These are phyloP conservation scores for Saccharomycopsis hybrid DNA, from an alignment of 1,139 yeast species.

Conservation along the genomic window DNA sequence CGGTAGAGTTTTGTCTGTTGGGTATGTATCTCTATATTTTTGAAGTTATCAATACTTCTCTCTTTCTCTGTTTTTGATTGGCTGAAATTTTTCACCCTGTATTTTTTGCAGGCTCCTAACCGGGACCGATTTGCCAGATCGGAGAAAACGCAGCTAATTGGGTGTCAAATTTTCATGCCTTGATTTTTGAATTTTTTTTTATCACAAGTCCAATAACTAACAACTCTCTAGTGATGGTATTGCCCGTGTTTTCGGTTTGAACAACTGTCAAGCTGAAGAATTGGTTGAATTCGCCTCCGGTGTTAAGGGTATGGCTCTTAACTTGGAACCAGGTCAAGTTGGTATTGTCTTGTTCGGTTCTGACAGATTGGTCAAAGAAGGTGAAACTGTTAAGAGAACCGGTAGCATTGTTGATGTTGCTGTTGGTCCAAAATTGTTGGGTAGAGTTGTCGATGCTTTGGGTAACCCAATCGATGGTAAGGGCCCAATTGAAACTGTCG, in stretches of 20 bases:
- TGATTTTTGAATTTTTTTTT: background rate
- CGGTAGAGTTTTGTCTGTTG: conserved; percentile 98
- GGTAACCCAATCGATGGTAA: conserved; percentile 99
- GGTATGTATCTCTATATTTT: conserved; percentile 42
- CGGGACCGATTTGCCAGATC: too few relatives aligned
- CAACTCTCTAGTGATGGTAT: conserved; percentile 84
- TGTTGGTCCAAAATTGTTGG: conserved; percentile 96
- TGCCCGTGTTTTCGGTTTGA: conserved; percentile 99
- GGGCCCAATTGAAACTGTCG: conserved; percentile 90
- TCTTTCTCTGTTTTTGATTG: background rate
- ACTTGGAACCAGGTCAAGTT: conserved; percentile 99
- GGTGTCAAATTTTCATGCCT: too few relatives aligned
- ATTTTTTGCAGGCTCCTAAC: too few relatives aligned
- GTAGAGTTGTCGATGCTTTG: conserved; percentile 99
- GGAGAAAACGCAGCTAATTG: too few relatives aligned
- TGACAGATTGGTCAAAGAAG: conserved; percentile 97
- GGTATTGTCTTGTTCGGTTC: conserved; percentile 99
- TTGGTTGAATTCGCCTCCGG: conserved; percentile 99
- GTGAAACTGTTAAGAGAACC: conserved; percentile 99
- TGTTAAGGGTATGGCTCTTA: conserved; percentile 99
- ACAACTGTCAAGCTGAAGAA: conserved; percentile 99
- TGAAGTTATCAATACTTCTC: background rate
- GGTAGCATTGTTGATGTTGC: conserved; percentile 99
- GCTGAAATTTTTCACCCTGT: too few relatives aligned
- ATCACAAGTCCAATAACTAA: conserved; percentile 21